A percentile compares a stretch with the other conserved stretches of the same genome.
Evolutionary conservation across 257 asterid genomes (phyloP).

Genomic region (Fraxinus pennsylvanica): DNA sequence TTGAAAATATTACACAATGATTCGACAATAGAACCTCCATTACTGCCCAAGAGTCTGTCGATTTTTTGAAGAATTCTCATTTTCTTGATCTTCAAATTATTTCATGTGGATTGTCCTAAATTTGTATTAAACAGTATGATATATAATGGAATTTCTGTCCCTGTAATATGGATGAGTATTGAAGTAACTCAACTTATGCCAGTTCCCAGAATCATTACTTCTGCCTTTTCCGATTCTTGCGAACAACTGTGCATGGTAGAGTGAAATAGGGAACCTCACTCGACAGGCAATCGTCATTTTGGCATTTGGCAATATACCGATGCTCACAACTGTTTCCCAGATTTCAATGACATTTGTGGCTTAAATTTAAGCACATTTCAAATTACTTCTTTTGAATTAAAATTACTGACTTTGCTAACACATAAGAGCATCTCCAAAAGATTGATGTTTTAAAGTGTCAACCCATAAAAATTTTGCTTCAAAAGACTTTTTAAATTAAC

Average conservation of each 20-base stretch:
- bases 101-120: not conserved
- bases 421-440: no score
- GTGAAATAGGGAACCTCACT: no score
- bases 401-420: no score
- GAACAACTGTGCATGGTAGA: no score
- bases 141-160: not conserved
- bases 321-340: no score
- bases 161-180: not conserved
- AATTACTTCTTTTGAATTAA: no score
- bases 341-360: no score
- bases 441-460: no score
- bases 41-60: not conserved
- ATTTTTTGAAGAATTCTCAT: constrained; percentile 23
- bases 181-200: not conserved
- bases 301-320: constrained; percentile 2
- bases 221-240: not conserved
- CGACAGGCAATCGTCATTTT: not conserved
- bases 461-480: no score
- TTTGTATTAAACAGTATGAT: not conserved
- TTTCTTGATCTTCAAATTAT: constrained; percentile 4
- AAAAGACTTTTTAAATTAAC: no score
- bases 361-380: no score
- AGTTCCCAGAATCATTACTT: not conserved
- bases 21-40: not conserved
- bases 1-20: not conserved